Conservation (phyloP, 2,329 filamentous ascomycete species). For the Exophiala spinifera region DNA sequence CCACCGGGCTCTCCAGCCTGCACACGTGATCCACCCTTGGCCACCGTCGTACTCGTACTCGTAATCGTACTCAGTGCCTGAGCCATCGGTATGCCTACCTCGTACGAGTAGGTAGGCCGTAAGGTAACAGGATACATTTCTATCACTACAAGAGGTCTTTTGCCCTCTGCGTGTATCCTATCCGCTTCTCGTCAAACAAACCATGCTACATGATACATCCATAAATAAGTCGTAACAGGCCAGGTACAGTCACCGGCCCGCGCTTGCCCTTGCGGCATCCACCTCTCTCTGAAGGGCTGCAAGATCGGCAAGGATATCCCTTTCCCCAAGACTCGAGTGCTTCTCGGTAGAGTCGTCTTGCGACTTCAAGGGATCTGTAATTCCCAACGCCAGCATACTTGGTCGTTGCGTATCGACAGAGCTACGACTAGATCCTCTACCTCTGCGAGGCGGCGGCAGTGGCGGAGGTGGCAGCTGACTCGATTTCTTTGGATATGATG, state of each 20-base stretch:
- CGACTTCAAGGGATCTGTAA: slow-evolving; percentile 1
- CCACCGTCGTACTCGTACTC: too few relatives aligned
- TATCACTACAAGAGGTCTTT: too few relatives aligned
- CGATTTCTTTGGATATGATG: slow-evolving; percentile 14
- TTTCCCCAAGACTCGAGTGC: slow-evolving; percentile 30
- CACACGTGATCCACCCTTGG: neutral
- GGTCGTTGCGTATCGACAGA: slow-evolving; percentile 33
- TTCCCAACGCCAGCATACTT: slow-evolving; percentile 19
- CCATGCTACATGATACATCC: neutral
- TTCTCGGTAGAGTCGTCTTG: too few relatives aligned
- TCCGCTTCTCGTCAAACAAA: too few relatives aligned
- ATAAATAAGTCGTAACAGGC: neutral
- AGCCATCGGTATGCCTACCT: too few relatives aligned
- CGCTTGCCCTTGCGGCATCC: slow-evolving; percentile 57
- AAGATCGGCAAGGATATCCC: slow-evolving; percentile 69
- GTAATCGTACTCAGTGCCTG: too few relatives aligned
- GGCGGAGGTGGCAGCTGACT: slow-evolving; percentile 37
- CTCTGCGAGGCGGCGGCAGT: slow-evolving; percentile 48
- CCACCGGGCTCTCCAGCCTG: neutral
- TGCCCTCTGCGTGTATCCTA: too few relatives aligned
- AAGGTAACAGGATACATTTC: too few relatives aligned
- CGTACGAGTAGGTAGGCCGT: too few relatives aligned
- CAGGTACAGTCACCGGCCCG: slow-evolving; percentile 5
- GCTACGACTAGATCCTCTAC: slow-evolving; percentile 42
- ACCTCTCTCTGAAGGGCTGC: slow-evolving; percentile 71